phyloP scores from a whole-genome alignment of 352 stramenopile species.

The Pythium sp. region DNA sequence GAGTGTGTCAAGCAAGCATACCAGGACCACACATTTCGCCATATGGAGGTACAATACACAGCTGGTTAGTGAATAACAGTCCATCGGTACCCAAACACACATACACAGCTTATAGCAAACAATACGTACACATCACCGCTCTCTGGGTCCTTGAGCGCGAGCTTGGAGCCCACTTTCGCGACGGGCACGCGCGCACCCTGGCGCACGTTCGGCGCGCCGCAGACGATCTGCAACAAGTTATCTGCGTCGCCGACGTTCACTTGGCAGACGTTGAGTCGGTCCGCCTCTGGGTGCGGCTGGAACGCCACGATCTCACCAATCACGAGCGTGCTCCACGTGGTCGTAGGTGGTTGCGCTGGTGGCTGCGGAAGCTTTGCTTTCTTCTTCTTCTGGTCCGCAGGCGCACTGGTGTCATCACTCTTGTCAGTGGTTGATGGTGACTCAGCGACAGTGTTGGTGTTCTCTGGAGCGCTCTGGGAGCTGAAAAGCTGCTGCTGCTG shows the following conservation, averaged over 20 bases:
- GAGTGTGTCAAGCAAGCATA: not conserved
- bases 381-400: not conserved
- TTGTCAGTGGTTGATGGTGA: not conserved
- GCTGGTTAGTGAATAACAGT: slow-evolving; percentile 8
- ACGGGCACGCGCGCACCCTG: slow-evolving; percentile 62
- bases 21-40: not conserved
- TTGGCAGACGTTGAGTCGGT: slow-evolving; percentile 65
- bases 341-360: slow-evolving; percentile 29
- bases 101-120: not conserved
- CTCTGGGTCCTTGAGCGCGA: slow-evolving; percentile 49
- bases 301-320: slow-evolving; percentile 69
- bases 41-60: slow-evolving; percentile 7
- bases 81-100: not conserved
- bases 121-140: slow-evolving; percentile 51
- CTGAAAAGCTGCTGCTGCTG: slow-evolving; percentile 8
- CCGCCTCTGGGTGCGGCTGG: slow-evolving; percentile 53
- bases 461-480: not conserved
- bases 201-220: slow-evolving; percentile 60
- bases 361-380: slow-evolving; percentile 14
- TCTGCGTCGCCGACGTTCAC: slow-evolving; percentile 60
- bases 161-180: slow-evolving; percentile 55
- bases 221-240: slow-evolving; percentile 74
- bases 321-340: slow-evolving; percentile 66
- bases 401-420: not conserved
- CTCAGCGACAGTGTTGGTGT: not conserved